phyloP scores from a whole-genome alignment of 108 stramenopile genomes.

The Skeletonema grethae region DNA sequence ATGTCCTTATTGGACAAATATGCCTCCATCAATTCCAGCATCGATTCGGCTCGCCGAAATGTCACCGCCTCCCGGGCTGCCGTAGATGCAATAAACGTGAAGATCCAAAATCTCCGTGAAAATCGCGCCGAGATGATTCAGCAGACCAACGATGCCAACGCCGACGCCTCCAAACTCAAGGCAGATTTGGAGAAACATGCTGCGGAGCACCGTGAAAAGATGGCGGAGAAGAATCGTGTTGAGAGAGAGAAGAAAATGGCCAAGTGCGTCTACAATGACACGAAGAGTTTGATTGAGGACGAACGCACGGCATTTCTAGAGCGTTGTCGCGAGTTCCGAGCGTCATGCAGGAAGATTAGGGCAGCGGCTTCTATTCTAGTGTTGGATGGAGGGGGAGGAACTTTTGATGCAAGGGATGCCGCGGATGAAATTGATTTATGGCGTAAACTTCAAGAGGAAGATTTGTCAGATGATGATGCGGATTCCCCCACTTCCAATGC shows the following conservation, averaged over 20 bases:
- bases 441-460: constrained; percentile 38
- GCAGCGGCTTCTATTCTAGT: constrained; percentile 46
- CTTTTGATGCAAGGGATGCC: constrained; percentile 1
- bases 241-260: constrained; percentile 23
- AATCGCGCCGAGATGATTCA: constrained; percentile 17
- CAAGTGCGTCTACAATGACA: constrained; percentile 18
- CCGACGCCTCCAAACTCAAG: constrained; percentile 10
- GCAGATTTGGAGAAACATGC: constrained; percentile 15
- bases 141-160: constrained; percentile 18
- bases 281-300: constrained; percentile 20
- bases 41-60: constrained; percentile 40
- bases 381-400: constrained; percentile 19
- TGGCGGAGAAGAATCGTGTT: constrained; percentile 18
- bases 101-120: constrained; percentile 25
- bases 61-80: constrained; percentile 24
- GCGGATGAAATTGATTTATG: constrained; percentile 29
- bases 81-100: constrained; percentile 22
- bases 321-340: constrained; percentile 45
- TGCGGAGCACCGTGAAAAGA: neutral
- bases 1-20: constrained; percentile 57
- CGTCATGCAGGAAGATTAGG: constrained; percentile 32
- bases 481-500: neutral
- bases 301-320: constrained; percentile 40
- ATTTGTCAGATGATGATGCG: constrained; percentile 8
- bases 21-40: constrained; percentile 44